phyloP scores from a whole-genome alignment of 345 rosid species.

The Linum trigynum region DNA sequence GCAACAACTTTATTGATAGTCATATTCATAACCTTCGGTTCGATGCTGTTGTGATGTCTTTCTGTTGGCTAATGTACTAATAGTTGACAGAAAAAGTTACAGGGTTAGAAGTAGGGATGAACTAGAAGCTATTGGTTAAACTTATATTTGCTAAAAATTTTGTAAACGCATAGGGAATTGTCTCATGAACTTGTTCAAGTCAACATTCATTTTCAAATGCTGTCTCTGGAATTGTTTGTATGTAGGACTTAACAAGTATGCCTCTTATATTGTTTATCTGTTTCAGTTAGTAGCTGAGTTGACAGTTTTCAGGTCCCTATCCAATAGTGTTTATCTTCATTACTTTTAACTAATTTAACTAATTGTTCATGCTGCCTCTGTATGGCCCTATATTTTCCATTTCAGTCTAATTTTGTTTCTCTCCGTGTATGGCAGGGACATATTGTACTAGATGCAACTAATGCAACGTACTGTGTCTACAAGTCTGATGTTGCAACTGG shows the following conservation, averaged over 20 bases:
- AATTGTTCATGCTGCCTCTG: background rate
- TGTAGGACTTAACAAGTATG: background rate
- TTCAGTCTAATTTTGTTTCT: background rate
- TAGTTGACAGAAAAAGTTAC: background rate
- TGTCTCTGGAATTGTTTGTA: background rate
- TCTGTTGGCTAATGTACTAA: background rate
- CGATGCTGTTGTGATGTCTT: background rate
- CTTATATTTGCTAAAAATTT: no score
- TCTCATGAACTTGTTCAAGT: background rate
- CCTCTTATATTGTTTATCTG: background rate
- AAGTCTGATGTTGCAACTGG: slow-evolving; percentile 92
- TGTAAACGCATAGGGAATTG: no score
- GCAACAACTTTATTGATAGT: background rate
- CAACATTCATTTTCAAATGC: background rate
- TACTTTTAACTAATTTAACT: no score
- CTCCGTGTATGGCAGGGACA: slow-evolving; percentile 43
- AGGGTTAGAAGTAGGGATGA: background rate
- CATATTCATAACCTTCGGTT: background rate
- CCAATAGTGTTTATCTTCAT: background rate
- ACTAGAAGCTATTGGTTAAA: background rate
- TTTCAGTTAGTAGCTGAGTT: background rate
- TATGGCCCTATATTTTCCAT: background rate
- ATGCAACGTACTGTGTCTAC: slow-evolving; percentile 66
- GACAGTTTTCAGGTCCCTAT: background rate
- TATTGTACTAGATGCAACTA: slow-evolving; percentile 29